phyloP scores from a whole-genome alignment of 257 asterid genomes.

The Jaltomata sinuosa region DNA sequence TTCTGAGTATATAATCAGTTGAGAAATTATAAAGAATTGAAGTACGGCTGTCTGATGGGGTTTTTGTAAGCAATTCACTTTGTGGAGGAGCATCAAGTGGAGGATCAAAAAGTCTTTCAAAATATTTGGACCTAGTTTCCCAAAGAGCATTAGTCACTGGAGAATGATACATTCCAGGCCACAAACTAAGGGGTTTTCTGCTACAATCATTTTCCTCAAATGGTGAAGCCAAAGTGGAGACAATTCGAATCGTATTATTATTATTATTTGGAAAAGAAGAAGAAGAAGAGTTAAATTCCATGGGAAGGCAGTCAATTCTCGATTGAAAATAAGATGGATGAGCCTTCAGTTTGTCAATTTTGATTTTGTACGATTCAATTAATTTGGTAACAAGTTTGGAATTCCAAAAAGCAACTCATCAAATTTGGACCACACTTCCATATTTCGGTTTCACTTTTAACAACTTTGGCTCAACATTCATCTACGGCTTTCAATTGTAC shows the following conservation, averaged over 20 bases:
- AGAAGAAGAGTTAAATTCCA: slow-evolving; percentile 39
- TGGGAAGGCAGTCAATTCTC: slow-evolving; percentile 3
- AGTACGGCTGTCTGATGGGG: slow-evolving; percentile 60
- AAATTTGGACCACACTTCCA: neutral
- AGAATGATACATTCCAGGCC: slow-evolving; percentile 99
- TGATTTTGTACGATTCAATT: neutral
- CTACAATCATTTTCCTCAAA: slow-evolving; percentile 17
- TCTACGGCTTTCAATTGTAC: neutral
- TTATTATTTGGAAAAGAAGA: slow-evolving; percentile 19
- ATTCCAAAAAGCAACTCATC: neutral
- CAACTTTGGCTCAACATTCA: too few relatives aligned
- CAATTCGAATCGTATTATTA: slow-evolving; percentile 38
- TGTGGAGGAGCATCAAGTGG: slow-evolving; percentile 97
- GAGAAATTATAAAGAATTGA: slow-evolving; percentile 67
- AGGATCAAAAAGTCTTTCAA: slow-evolving; percentile 89
- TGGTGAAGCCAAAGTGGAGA: slow-evolving; percentile 57
- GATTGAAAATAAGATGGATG: neutral
- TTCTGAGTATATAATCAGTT: slow-evolving; percentile 60
- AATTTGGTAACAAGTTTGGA: neutral
- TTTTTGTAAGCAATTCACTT: slow-evolving; percentile 52
- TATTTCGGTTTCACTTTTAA: neutral
- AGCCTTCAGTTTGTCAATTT: neutral
- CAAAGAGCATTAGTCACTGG: slow-evolving; percentile 91
- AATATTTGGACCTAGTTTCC: slow-evolving; percentile 79
- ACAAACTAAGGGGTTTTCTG: slow-evolving; percentile 67